A percentile compares a stretch with the other conserved stretches of the same genome.
These are phyloP conservation scores for Penicillium desertorum DNA, from an alignment of 495 filamentous ascomycete genomes.

Conservation along the genomic window DNA sequence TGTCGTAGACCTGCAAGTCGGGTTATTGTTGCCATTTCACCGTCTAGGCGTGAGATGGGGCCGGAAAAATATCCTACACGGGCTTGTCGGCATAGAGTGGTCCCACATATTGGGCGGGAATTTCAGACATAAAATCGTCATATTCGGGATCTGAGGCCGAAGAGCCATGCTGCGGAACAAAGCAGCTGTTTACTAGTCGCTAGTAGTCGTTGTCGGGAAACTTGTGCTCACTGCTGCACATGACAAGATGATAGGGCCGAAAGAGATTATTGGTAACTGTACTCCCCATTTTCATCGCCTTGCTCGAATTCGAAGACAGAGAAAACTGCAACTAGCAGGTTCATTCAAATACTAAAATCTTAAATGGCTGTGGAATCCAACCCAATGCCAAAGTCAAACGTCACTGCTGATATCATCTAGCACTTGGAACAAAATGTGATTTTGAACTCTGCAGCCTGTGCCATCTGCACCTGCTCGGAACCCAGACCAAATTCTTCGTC, in stretches of 20 bases:
- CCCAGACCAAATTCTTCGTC: constrained; percentile 36
- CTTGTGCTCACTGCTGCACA: background rate
- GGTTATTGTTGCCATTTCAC: background rate
- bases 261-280: background rate
- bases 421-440: constrained; percentile 44
- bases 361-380: background rate
- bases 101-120: background rate
- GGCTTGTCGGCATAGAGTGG: background rate
- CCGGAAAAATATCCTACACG: background rate
- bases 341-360: background rate
- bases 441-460: constrained; percentile 46
- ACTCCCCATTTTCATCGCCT: background rate
- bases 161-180: background rate
- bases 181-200: background rate
- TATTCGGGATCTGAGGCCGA: background rate
- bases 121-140: background rate
- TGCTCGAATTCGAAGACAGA: background rate
- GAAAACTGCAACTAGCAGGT: background rate
- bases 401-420: constrained; percentile 46
- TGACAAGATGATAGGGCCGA: background rate
- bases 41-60: background rate
- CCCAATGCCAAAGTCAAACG: constrained; percentile 20
- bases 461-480: constrained; percentile 34
- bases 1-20: background rate
- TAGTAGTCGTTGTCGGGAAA: background rate